A percentile compares a stretch with the other conserved stretches of the same genome.
Conservation (phyloP, 495 filamentous ascomycete species). For the Emericellopsis terricola region DNA sequence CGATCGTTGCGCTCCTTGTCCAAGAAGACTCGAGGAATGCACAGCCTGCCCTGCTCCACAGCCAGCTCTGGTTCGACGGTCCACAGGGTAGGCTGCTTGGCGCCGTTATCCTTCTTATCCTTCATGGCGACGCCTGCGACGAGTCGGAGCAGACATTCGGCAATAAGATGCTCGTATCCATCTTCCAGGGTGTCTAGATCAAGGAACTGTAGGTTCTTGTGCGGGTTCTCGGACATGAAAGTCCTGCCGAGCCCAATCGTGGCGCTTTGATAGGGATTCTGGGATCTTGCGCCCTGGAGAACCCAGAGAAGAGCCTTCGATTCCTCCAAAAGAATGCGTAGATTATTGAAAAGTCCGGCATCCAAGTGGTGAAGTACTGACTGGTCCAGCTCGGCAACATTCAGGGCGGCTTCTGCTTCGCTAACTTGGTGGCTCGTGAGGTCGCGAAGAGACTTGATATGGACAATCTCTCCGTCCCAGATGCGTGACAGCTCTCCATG, state of each 20-base stretch:
- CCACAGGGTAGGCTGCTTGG: no score
- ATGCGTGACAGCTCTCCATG: no score
- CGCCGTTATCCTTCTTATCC: no score
- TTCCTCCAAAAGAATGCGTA: neutral
- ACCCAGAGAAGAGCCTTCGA: neutral
- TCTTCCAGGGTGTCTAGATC: neutral
- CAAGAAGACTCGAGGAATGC: neutral
- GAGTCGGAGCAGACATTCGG: neutral
- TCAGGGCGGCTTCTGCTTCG: neutral
- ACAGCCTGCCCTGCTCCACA: constrained; percentile 9
- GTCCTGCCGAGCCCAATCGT: neutral
- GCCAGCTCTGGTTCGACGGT: constrained; percentile 7
- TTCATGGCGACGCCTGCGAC: neutral
- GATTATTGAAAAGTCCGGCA: neutral
- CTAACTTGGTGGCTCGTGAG: neutral
- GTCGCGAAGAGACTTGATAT: neutral
- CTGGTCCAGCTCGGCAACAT: neutral
- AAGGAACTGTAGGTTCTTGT: neutral
- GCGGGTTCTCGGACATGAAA: neutral
- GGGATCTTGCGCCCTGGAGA: neutral
- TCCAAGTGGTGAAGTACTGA: neutral
- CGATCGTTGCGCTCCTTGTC: neutral
- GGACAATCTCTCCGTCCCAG: no score
- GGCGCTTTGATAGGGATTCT: neutral
- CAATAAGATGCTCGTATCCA: neutral